Evolutionary conservation across 2,329 filamentous ascomycete genomes (phyloP).

Genomic region (Botrytis aclada): DNA sequence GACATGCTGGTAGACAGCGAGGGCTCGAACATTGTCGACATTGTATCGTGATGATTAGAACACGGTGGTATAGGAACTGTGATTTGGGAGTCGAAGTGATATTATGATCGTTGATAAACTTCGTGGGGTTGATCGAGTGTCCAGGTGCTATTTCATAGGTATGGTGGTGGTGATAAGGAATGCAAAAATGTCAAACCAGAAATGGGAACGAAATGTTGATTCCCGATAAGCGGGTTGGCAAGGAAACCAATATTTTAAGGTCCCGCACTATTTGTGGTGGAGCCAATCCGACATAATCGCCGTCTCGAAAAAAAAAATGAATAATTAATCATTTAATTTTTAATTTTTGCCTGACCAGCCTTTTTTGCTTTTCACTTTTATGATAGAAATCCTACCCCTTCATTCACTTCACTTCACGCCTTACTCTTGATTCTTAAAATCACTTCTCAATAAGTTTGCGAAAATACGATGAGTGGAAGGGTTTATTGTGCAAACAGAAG

Average conservation of each 20-base stretch:
- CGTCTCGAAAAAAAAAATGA: constrained; percentile 5
- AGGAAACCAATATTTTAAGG: constrained; percentile 20
- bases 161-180: background rate
- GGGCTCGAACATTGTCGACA: constrained; percentile 64
- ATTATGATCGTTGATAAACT: background rate
- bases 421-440: background rate
- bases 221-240: constrained; percentile 19
- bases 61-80: background rate
- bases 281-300: constrained; percentile 1
- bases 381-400: constrained; percentile 3
- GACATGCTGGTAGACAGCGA: constrained; percentile 59
- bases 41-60: constrained; percentile 34
- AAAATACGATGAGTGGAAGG: constrained; percentile 29
- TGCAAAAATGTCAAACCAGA: background rate
- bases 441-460: background rate
- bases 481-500: constrained; percentile 22
- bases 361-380: background rate
- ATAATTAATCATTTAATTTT: constrained; percentile 10
- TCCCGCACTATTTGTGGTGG: background rate
- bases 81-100: background rate
- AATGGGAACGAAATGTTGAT: background rate
- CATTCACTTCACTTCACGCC: background rate
- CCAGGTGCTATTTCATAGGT: background rate
- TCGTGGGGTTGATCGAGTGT: background rate
- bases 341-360: constrained; percentile 2